A percentile compares a stretch with the other conserved stretches of the same genome.
These are phyloP conservation scores for Wickerhamomyces queroliae DNA, from an alignment of 805 yeast species.

Conservation along the genomic window DNA sequence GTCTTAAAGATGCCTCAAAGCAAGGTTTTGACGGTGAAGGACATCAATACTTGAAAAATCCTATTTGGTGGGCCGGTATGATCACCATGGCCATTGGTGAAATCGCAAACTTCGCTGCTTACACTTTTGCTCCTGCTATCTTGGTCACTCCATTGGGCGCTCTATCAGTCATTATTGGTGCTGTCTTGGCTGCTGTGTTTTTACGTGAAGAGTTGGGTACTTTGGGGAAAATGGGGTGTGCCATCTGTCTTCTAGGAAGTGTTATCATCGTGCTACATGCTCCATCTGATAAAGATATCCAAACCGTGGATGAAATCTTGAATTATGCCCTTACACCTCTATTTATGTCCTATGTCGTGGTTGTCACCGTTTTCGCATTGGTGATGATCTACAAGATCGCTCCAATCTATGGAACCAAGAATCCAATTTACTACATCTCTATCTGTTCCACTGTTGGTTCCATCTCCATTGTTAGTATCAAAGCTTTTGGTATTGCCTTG, in stretches of 20 bases:
- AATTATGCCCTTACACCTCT: conserved; percentile 74
- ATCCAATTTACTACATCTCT: conserved; percentile 85
- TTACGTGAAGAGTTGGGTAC: conserved; percentile 83
- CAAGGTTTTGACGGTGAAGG: conserved; percentile 68
- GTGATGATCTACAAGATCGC: conserved; percentile 82
- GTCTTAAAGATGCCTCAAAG: conserved; percentile 64
- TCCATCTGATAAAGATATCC: conserved; percentile 87
- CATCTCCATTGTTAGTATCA: conserved; percentile 84
- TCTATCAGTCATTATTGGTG: conserved; percentile 83
- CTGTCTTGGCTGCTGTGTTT: conserved; percentile 81
- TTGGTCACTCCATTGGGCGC: conserved; percentile 92
- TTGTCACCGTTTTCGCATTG: conserved; percentile 61
- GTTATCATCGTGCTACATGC: conserved; percentile 87
- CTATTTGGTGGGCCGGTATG: conserved; percentile 95
- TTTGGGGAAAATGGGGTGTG: conserved; percentile 89
- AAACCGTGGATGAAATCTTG: conserved; percentile 84
- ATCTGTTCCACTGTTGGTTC: conserved; percentile 90
- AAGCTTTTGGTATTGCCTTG: conserved; percentile 89
- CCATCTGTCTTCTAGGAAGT: conserved; percentile 82
- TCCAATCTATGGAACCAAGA: conserved; percentile 70
- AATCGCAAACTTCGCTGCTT: conserved; percentile 89
- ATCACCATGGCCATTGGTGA: conserved; percentile 88
- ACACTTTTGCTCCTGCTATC: conserved; percentile 92
- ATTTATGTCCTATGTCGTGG: conserved; percentile 58
- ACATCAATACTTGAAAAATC: conserved; percentile 73